Evolutionary conservation across 306 rosid genomes (phyloP).

Genomic region (barrel medic (Medicago truncatula)): DNA sequence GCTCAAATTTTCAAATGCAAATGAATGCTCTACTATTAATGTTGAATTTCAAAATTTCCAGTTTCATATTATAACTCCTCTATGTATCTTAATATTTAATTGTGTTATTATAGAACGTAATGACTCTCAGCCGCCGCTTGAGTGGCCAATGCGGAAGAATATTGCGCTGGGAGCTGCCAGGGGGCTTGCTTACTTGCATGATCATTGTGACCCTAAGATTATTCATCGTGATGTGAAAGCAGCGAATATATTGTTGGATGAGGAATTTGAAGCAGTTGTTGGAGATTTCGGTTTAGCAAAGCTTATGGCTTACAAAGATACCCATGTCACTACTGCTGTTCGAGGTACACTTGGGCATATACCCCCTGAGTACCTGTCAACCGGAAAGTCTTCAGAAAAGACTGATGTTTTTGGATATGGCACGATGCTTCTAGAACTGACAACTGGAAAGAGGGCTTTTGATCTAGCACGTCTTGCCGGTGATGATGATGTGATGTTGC

Average conservation of each 20-base stretch:
- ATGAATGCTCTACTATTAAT: too few species aligned
- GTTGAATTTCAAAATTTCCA: too few species aligned
- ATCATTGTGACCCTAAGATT: too few species aligned
- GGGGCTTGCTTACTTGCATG: conserved; percentile 92
- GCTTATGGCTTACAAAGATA: conserved; percentile 94
- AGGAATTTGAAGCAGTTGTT: conserved; percentile 90
- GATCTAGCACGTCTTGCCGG: conserved; percentile 94
- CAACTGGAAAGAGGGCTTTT: conserved; percentile 92
- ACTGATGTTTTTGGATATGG: conserved; percentile 97
- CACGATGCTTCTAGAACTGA: conserved; percentile 94
- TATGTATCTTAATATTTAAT: conserved; percentile 24
- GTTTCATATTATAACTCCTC: neutral
- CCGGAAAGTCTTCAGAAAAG: too few species aligned
- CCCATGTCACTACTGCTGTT: too few species aligned
- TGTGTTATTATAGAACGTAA: conserved; percentile 61
- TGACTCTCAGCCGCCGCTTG: conserved; percentile 65
- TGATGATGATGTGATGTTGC: conserved; percentile 85
- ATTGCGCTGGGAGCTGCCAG: conserved; percentile 90
- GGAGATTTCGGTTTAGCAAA: conserved; percentile 96
- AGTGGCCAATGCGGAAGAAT: conserved; percentile 65
- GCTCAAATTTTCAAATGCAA: too few species aligned
- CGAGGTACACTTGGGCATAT: conserved; percentile 95
- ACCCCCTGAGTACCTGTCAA: conserved; percentile 92
- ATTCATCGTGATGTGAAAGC: too few species aligned
- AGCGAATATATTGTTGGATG: too few species aligned